A percentile compares a stretch with the other conserved stretches of the same genome.
Conservation (phyloP, 495 filamentous ascomycete genomes). For the Chaetomium fimeti region DNA sequence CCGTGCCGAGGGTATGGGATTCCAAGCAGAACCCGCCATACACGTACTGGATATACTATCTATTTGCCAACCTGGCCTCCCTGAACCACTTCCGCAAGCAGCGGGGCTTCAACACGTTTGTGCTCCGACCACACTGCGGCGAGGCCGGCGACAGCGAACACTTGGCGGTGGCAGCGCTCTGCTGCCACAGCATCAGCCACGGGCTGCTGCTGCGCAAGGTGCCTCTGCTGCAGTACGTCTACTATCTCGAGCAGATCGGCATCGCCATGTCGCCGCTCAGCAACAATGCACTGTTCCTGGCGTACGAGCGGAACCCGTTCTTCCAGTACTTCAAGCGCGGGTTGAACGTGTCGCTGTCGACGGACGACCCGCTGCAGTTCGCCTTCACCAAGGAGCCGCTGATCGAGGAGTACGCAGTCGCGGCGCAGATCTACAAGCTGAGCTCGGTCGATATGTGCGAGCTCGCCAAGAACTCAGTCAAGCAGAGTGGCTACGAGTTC, state of each 20-base stretch:
- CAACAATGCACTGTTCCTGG: constrained; percentile 95
- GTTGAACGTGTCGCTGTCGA: constrained; percentile 92
- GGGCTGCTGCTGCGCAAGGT: constrained; percentile 91
- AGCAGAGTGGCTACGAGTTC: constrained; percentile 90
- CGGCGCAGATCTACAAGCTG: constrained; percentile 97
- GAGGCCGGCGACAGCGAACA: constrained; percentile 97
- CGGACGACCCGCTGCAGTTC: constrained; percentile 96
- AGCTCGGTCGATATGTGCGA: constrained; percentile 99
- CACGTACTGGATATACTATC: constrained; percentile 97
- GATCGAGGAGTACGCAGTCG: constrained; percentile 97
- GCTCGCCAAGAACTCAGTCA: constrained; percentile 90
- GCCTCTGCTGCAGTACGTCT: constrained; percentile 91
- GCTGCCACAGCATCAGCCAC: constrained; percentile 97
- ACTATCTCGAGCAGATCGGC: constrained; percentile 96
- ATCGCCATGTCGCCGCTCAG: constrained; percentile 98
- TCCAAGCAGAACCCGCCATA: constrained; percentile 95
- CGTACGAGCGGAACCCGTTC: constrained; percentile 96
- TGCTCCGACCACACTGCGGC: constrained; percentile 90
- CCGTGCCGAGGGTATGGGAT: constrained; percentile 81
- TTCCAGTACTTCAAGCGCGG: constrained; percentile 91
- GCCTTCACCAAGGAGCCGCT: constrained; percentile 97
- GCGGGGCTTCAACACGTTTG: constrained; percentile 92
- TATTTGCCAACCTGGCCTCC: constrained; percentile 91
- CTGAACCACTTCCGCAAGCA: constrained; percentile 88
- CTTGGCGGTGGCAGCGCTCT: constrained; percentile 85